Base-by-base conservation (phyloP, 495 filamentous ascomycete species). In the Annulohypoxylon moriforme region DNA sequence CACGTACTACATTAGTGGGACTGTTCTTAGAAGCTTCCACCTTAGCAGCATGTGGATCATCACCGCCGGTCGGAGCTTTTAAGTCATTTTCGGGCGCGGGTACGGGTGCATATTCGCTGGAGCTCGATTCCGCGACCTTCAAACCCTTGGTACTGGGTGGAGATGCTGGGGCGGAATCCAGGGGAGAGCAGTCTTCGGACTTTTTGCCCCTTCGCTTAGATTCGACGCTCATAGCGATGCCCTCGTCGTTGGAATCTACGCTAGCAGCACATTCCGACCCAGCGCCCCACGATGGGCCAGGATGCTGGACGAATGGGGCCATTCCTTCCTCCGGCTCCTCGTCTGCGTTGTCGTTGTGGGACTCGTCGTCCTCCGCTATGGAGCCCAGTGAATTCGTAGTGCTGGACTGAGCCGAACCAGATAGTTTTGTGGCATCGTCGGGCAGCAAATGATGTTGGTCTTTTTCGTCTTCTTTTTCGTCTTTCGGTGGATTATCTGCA, bases 351-450 rank as follows among this genome's bases (percentile, higher is more conserved):
- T 55, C 34, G 57, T 63, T 63, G 8, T 13, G 64, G 3, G 11
- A 7, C 33, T 77, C 76, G 2, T 77, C 73, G 18, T 68, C 62
- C 25, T 77, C 76, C 20, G 40, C 16, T 38, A 77, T 77, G 13
- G 63, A 74, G 4, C 55, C 49, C 18, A 77, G 44, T 6, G 73
- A 76, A 25, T 49, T 60, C 27, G 53, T 70, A 34, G 46, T 29
- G 9, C 52, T 27, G 22, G 57, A 38, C 2, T 24, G 27, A 24
- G 16, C 16, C 20, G 29, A 52, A 18, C 53, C 29, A 40, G 47
- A 44, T 6, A 3, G 46, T 18, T 40, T 47, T 22, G 18, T 9
- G 24, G 13, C 11, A 27, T 57, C 29, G 42, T 24, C 16, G 3
- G 66, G 40, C 6, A 44, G 60, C 33, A 52, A 20, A 33, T 22